Conservation (phyloP, 192 early-diverging fungal species). For the Podila horticola region DNA sequence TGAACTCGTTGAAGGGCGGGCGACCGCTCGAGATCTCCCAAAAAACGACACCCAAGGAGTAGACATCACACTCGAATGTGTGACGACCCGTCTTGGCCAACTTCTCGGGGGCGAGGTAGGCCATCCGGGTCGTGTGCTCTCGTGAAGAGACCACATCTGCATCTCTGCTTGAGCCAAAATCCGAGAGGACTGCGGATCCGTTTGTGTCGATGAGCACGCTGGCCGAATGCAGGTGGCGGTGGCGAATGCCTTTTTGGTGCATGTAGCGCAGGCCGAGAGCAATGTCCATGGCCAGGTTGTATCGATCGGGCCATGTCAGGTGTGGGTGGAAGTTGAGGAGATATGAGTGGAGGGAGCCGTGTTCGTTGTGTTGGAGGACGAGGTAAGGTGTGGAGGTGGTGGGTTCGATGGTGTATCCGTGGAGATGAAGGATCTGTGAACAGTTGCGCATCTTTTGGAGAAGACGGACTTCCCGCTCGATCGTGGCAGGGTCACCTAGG, state of each 20-base stretch:
- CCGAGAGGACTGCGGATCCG: conserved; percentile 46
- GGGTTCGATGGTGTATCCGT: conserved; percentile 41
- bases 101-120: conserved; percentile 44
- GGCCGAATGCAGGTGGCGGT: conserved; percentile 46
- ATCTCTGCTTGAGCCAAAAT: conserved; percentile 36
- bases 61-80: conserved; percentile 36
- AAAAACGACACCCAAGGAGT: conserved; percentile 36
- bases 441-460: conserved; percentile 23
- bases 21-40: conserved; percentile 50
- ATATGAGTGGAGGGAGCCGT: conserved; percentile 41
- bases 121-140: conserved; percentile 35
- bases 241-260: conserved; percentile 31
- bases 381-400: conserved; percentile 16
- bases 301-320: conserved; percentile 49
- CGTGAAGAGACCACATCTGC: conserved; percentile 35
- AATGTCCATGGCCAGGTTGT: conserved; percentile 53
- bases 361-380: conserved; percentile 43
- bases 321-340: conserved; percentile 42
- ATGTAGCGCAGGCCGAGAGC: conserved; percentile 38
- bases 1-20: conserved; percentile 31
- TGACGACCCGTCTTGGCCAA: conserved; percentile 29
- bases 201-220: conserved; percentile 44
- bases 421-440: conserved; percentile 28
- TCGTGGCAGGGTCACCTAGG: conserved; percentile 14
- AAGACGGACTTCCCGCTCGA: conserved; percentile 30